phyloP scores from a whole-genome alignment of 2,329 filamentous ascomycete genomes.

The Fusarium clavum region DNA sequence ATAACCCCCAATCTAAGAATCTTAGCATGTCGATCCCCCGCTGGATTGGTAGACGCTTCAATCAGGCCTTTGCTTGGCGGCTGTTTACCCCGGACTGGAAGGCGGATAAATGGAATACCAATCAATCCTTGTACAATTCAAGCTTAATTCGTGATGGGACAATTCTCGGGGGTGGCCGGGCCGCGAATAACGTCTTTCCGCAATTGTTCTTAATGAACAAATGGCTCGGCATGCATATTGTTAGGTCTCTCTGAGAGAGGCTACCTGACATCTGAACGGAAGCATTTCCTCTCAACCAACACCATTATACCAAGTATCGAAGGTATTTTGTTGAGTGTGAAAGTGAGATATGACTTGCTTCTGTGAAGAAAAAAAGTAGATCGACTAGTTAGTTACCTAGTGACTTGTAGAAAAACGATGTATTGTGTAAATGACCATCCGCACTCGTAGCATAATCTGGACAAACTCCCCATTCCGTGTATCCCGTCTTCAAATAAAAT shows the following conservation, averaged over 20 bases:
- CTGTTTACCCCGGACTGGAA: not conserved
- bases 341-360: no score
- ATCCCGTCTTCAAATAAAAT: not conserved
- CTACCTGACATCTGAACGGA: no score
- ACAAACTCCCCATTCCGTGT: conserved; percentile 9
- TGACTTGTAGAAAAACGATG: not conserved
- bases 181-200: not conserved
- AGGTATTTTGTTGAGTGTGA: no score
- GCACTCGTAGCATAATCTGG: conserved; percentile 4
- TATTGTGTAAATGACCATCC: not conserved
- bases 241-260: no score
- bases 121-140: not conserved
- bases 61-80: conserved; percentile 28
- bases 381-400: no score
- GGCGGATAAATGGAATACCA: conserved; percentile 30
- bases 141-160: not conserved
- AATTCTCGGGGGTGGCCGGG: not conserved
- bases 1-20: conserved; percentile 7
- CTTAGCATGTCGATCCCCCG: conserved; percentile 35
- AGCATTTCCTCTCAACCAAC: no score
- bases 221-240: not conserved
- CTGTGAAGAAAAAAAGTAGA: no score
- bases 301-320: no score
- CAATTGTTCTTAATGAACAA: fast-evolving
- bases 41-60: conserved; percentile 34